These are phyloP conservation scores for Alopecurus myosuroides DNA, from an alignment of 176 grass and related monocot species.

Conservation along the genomic window DNA sequence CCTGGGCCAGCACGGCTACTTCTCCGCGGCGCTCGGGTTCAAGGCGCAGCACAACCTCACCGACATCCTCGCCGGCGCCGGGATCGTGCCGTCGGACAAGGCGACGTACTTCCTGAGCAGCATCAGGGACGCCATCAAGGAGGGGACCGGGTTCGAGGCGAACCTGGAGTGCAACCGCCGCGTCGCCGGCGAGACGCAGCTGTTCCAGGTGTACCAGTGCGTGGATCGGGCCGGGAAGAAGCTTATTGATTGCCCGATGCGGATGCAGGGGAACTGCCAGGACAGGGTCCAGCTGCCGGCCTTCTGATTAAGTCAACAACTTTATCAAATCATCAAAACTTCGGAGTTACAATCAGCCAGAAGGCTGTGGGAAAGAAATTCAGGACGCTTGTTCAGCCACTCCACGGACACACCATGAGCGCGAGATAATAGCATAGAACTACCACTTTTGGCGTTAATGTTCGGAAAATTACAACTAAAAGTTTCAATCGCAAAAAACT, in stretches of 20 bases:
- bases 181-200: conserved; percentile 35
- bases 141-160: conserved; percentile 28
- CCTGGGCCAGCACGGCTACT: conserved; percentile 56
- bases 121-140: conserved; percentile 43
- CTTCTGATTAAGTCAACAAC: conserved; percentile 55
- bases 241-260: conserved; percentile 60
- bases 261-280: conserved; percentile 35
- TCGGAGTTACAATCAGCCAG: too few species aligned
- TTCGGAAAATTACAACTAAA: too few species aligned
- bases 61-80: conserved; percentile 34
- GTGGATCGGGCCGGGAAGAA: conserved; percentile 27
- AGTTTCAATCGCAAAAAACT: too few species aligned
- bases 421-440: too few species aligned
- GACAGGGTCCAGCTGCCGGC: conserved; percentile 48
- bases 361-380: too few species aligned
- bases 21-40: conserved; percentile 43
- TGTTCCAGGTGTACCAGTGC: conserved; percentile 85
- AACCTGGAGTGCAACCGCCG: conserved; percentile 64
- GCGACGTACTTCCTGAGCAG: conserved; percentile 23
- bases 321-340: too few species aligned
- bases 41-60: conserved; percentile 43
- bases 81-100: conserved; percentile 50
- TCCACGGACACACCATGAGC: too few species aligned
- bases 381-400: too few species aligned
- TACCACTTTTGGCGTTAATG: too few species aligned